Conservation (phyloP, 805 yeast genomes). For the Myxozyma vanderwaltii region DNA sequence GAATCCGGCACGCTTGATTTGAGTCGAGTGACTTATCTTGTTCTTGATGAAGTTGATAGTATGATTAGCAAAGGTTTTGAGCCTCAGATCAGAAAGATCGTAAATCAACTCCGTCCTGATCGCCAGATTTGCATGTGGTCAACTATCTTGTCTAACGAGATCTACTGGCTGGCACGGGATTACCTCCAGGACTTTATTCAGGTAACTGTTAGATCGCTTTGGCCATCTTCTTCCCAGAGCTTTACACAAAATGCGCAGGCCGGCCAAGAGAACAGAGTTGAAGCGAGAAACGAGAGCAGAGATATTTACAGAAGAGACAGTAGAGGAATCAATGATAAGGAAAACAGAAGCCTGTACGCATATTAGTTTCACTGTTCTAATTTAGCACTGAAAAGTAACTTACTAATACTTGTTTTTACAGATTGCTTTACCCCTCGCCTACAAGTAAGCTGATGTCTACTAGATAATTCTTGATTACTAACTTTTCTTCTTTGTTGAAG, state of each 20-base stretch:
- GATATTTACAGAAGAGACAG: no score
- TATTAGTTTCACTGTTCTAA: no score
- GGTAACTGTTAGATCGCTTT: conserved; percentile 91
- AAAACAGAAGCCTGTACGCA: no score
- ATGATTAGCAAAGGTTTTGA: conserved; percentile 99
- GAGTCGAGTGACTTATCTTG: conserved; percentile 94
- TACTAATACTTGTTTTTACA: no score
- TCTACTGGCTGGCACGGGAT: conserved; percentile 88
- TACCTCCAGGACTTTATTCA: conserved; percentile 91
- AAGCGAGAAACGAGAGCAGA: no score
- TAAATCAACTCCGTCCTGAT: conserved; percentile 94
- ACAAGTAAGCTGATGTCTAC: no score
- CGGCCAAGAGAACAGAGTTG: conserved; percentile 79
- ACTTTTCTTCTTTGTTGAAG: no score
- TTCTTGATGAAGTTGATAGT: conserved; percentile 98
- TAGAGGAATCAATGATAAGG: no score
- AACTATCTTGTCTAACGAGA: conserved; percentile 99
- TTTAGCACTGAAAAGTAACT: no score
- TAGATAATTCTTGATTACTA: no score
- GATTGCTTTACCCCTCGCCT: no score
- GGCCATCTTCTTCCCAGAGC: conserved; percentile 93
- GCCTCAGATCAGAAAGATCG: conserved; percentile 98
- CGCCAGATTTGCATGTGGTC: conserved; percentile 99
- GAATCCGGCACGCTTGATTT: conserved; percentile 93
- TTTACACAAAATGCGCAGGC: conserved; percentile 91